Evolutionary conservation across 2,329 filamentous ascomycete species (phyloP), one percentile per base, ranked within the genome.

Genomic region (Aureobasidium subglaciale): DNA sequence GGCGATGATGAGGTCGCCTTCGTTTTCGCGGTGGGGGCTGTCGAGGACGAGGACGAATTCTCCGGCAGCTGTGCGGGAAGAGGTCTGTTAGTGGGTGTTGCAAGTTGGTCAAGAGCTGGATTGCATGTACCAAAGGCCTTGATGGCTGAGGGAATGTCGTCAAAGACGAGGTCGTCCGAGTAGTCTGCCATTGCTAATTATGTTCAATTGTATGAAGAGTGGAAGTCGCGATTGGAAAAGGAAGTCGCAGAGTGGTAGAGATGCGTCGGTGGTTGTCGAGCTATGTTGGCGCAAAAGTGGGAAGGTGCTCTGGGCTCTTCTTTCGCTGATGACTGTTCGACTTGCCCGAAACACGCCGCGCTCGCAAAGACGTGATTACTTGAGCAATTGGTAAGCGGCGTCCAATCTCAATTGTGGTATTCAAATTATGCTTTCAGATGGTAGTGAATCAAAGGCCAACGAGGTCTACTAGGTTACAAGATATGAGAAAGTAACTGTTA

Each of bases 11-110:
- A 99, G 83, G 75, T 99, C 93, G 71, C 91, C 93, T 80, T 99
- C 93, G 72, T 99, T 99, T 73, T 99, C 93, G 71, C 93, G 91
- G 60, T 85, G 83, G 61, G 90, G 84, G 63, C 89, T 88, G 77
- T 99, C 93, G 67, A 99, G 88, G 34, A 96, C 92, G 59, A 99
- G 84, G 69, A 99, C 86, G 79, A 97, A 97, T 69, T 97, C 85
- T 71, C 90, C 90, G 62, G 70, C 67, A 42, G 67, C 71, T 73
- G 62, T 4, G n/a, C 22, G 7, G 42, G 30, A 58, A 27, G 24
- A 55, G 59, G 48, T 11, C 54, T 35, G 32, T 55, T 18, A 38
- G 46, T 29, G 15, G 35, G 16, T 13, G 16, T 15, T 15, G 25
- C 34, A 15, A 4, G 42, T n/a, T n/a, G 9, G 15, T 25, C 11